A percentile compares a stretch with the other conserved stretches of the same genome.
These are phyloP conservation scores for Penicillium glabrum DNA, from an alignment of 2,329 filamentous ascomycete genomes.

Conservation along the genomic window DNA sequence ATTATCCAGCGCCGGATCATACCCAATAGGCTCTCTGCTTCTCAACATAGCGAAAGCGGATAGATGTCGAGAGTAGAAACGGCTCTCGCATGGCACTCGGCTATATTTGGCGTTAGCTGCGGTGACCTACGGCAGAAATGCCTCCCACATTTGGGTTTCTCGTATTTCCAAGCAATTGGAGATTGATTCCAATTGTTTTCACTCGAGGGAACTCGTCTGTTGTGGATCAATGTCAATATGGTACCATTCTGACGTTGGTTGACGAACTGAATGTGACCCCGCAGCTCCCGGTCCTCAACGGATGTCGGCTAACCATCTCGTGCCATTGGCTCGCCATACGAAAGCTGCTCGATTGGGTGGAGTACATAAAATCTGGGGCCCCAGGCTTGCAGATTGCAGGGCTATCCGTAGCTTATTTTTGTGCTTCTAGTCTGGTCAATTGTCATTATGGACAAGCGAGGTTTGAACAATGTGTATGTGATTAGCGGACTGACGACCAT, in stretches of 20 bases:
- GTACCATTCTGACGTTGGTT: conserved; percentile 3
- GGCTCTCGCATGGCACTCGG: conserved; percentile 18
- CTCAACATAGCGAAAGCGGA: conserved; percentile 7
- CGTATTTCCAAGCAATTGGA: background rate
- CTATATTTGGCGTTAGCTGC: background rate
- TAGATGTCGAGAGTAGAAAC: background rate
- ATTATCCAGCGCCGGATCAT: background rate
- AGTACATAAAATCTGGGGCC: conserved; percentile 19
- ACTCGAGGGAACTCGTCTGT: background rate
- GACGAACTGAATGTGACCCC: conserved; percentile 5
- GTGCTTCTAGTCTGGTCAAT: background rate
- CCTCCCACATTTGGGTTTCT: background rate
- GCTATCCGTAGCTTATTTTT: background rate
- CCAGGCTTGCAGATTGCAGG: conserved; percentile 1
- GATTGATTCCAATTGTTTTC: background rate
- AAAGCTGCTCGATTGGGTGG: conserved; percentile 4
- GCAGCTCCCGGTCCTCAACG: conserved; percentile 8
- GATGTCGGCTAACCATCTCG: conserved; percentile 9
- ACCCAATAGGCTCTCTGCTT: conserved; percentile 9
- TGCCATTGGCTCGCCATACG: background rate
- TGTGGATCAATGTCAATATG: background rate
- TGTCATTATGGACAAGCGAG: conserved; percentile 10
- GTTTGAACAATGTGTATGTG: conserved; percentile 17
- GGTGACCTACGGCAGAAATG: conserved; percentile 11
- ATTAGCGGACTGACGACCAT: conserved; percentile 17